A percentile compares a stretch with the other conserved stretches of the same genome.
These are phyloP conservation scores for Paulownia fortunei DNA, from an alignment of 257 asterid genomes.

Conservation along the genomic window DNA sequence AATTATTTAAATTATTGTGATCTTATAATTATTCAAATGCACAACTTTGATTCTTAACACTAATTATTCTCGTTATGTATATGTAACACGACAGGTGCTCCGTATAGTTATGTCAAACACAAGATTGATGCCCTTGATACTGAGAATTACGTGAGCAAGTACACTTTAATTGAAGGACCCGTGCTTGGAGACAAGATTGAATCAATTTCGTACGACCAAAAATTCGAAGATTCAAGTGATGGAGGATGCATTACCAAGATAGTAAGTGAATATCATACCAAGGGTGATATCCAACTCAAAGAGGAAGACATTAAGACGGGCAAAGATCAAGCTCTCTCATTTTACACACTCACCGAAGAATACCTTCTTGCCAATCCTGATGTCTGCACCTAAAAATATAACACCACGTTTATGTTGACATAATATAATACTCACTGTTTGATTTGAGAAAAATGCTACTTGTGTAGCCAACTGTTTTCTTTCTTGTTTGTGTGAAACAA, in stretches of 20 bases:
- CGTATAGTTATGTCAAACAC: background rate
- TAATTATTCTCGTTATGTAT: background rate
- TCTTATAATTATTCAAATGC: too few species aligned
- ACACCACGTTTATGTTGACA: too few species aligned
- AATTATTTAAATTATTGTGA: too few species aligned
- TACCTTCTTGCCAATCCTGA: background rate
- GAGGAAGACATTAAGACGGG: slow-evolving; percentile 15
- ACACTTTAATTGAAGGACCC: slow-evolving; percentile 16
- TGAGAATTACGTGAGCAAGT: background rate
- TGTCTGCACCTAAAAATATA: background rate
- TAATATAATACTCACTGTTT: too few species aligned
- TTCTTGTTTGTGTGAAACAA: background rate
- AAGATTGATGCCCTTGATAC: background rate
- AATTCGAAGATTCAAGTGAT: background rate
- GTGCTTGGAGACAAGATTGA: slow-evolving; percentile 29
- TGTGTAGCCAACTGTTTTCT: background rate
- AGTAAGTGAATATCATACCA: background rate
- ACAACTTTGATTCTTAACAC: too few species aligned
- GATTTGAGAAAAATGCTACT: too few species aligned
- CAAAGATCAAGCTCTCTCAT: background rate
- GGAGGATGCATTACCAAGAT: slow-evolving; percentile 18
- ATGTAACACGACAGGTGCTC: too few species aligned
- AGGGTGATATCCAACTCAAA: slow-evolving; percentile 7
- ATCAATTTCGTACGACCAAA: slow-evolving; percentile 11
- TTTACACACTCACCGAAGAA: background rate